Conservation (phyloP, 768 basidiomycete species). For the Ramaria sp. region DNA sequence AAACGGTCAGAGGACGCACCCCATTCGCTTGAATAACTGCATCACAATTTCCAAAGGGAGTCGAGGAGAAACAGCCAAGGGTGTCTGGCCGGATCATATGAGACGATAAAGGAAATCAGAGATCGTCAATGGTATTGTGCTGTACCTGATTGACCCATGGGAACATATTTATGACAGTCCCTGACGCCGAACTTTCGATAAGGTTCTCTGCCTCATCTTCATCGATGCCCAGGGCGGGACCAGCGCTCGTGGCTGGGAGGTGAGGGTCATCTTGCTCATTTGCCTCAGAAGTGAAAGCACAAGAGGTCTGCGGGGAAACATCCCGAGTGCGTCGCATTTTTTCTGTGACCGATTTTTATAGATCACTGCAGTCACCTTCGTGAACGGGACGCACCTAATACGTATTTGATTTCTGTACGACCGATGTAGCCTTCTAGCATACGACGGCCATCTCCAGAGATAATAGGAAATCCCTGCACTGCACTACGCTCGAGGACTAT, state of each 20-base stretch:
- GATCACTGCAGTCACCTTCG: neutral
- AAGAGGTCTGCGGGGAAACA: slow-evolving; percentile 52
- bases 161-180: slow-evolving; percentile 57
- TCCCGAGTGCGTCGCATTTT: slow-evolving; percentile 56
- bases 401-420: slow-evolving; percentile 73
- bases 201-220: slow-evolving; percentile 60
- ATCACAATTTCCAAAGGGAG: slow-evolving; percentile 93
- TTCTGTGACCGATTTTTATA: slow-evolving; percentile 34
- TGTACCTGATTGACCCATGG: slow-evolving; percentile 93
- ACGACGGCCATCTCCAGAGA: slow-evolving; percentile 47
- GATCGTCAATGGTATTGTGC: slow-evolving; percentile 4
- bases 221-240: slow-evolving; percentile 46
- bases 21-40: slow-evolving; percentile 96
- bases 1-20: slow-evolving; percentile 42
- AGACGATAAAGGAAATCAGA: neutral
- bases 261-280: slow-evolving; percentile 43
- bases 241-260: slow-evolving; percentile 30
- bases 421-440: slow-evolving; percentile 83
- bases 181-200: slow-evolving; percentile 47
- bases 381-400: slow-evolving; percentile 50
- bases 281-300: slow-evolving; percentile 55
- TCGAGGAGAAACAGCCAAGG: slow-evolving; percentile 85
- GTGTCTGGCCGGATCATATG: slow-evolving; percentile 48
- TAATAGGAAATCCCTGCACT: slow-evolving; percentile 88
- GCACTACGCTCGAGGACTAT: slow-evolving; percentile 55